phyloP scores from a whole-genome alignment of 1,284 basidiomycete species.

The Puccinia novopanici region DNA sequence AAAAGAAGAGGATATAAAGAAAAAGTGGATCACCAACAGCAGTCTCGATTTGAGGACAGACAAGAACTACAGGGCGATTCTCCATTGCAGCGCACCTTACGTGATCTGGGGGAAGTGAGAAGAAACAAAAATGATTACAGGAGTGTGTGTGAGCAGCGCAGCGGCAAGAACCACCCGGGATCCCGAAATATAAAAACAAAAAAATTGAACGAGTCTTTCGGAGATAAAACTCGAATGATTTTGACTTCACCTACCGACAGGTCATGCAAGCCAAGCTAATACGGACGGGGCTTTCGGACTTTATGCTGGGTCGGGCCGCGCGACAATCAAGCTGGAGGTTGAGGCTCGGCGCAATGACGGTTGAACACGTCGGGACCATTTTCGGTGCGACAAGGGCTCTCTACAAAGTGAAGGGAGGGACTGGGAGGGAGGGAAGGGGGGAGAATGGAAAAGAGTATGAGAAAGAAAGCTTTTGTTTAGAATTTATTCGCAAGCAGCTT shows the following conservation, averaged over 20 bases:
- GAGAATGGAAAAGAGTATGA: background rate
- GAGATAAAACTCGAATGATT: background rate
- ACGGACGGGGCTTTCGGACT: constrained; percentile 12
- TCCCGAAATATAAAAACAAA: background rate
- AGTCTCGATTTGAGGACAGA: constrained; percentile 33
- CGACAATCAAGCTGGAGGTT: constrained; percentile 21
- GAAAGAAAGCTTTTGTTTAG: background rate
- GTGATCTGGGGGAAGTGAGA: constrained; percentile 17
- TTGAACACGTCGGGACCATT: constrained; percentile 14
- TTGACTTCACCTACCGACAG: constrained; percentile 11
- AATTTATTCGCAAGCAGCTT: background rate
- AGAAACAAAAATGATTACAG: background rate
- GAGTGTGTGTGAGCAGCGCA: too few relatives aligned
- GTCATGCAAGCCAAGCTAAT: constrained; percentile 41
- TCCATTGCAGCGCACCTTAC: constrained; percentile 38
- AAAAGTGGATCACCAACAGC: constrained; percentile 14
- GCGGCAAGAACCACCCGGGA: constrained; percentile 1
- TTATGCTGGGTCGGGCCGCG: background rate
- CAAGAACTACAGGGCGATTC: constrained; percentile 38
- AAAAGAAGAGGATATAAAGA: background rate
- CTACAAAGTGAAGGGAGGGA: too few relatives aligned
- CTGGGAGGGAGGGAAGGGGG: background rate
- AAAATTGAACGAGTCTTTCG: background rate
- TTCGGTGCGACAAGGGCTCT: background rate
- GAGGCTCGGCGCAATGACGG: constrained; percentile 7